Conservation (phyloP, 2,329 filamentous ascomycete genomes). For the Hypomyces perniciosus region DNA sequence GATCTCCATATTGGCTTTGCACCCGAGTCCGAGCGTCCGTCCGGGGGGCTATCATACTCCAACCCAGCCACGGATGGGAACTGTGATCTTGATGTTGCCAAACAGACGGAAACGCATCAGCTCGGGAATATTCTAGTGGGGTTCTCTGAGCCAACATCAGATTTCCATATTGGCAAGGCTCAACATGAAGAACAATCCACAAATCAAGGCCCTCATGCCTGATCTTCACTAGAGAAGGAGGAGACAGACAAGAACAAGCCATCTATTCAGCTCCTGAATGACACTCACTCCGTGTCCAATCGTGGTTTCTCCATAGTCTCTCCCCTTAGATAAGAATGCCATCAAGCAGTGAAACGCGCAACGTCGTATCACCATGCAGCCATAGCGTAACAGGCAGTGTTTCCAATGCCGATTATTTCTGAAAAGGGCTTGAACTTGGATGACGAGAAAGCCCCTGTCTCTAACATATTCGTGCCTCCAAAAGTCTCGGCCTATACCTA, state of each 20-base stretch:
- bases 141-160: not conserved
- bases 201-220: too few relatives aligned
- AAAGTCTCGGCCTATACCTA: slow-evolving; percentile 58
- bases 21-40: not conserved
- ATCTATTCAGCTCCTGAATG: not conserved
- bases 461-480: slow-evolving; percentile 28
- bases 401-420: slow-evolving; percentile 20
- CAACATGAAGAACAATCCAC: too few relatives aligned
- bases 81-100: too few relatives aligned
- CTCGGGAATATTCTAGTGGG: too few relatives aligned
- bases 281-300: not conserved
- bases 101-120: too few relatives aligned
- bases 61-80: too few relatives aligned
- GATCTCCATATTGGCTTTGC: slow-evolving; percentile 30
- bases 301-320: not conserved
- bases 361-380: slow-evolving; percentile 6
- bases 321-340: not conserved
- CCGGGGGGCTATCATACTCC: too few relatives aligned
- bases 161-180: not conserved
- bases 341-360: not conserved
- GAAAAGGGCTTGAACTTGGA: slow-evolving; percentile 31
- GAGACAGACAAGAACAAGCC: too few relatives aligned
- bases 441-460: slow-evolving; percentile 36
- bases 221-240: too few relatives aligned
- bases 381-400: slow-evolving; percentile 15